Evolutionary conservation across 2,329 filamentous ascomycete genomes (phyloP).

Genomic region (Xylaria sp.): DNA sequence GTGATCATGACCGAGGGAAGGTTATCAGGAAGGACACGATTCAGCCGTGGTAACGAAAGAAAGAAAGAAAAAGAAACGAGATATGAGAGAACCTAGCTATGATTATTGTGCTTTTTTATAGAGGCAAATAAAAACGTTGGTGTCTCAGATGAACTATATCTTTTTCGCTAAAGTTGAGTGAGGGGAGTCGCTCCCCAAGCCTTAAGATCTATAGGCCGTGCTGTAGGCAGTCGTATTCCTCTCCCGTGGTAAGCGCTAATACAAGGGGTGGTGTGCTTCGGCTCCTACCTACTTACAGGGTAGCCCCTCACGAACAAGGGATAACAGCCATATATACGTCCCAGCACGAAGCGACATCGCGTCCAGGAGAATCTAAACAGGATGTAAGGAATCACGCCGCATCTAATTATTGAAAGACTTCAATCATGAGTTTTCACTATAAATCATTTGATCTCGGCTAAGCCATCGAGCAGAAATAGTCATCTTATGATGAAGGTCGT

Average conservation of each 20-base stretch:
- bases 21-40: constrained; percentile 40
- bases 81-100: neutral
- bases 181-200: neutral
- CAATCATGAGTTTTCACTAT: neutral
- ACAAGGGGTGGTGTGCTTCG: neutral
- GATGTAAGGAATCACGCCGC: neutral
- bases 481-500: neutral
- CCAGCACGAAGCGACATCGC: neutral
- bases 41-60: constrained; percentile 43
- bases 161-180: neutral
- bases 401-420: neutral
- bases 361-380: too few species aligned
- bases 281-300: neutral
- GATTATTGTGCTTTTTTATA: neutral
- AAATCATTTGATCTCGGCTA: neutral
- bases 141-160: neutral
- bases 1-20: constrained; percentile 46
- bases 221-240: neutral
- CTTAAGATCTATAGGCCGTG: neutral
- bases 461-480: neutral
- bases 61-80: constrained; percentile 26
- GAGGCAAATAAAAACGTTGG: neutral
- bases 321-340: neutral
- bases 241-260: neutral
- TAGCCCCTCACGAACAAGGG: neutral